phyloP scores from a whole-genome alignment of 2,329 filamentous ascomycete genomes.

The Graphilbum fragrans region DNA sequence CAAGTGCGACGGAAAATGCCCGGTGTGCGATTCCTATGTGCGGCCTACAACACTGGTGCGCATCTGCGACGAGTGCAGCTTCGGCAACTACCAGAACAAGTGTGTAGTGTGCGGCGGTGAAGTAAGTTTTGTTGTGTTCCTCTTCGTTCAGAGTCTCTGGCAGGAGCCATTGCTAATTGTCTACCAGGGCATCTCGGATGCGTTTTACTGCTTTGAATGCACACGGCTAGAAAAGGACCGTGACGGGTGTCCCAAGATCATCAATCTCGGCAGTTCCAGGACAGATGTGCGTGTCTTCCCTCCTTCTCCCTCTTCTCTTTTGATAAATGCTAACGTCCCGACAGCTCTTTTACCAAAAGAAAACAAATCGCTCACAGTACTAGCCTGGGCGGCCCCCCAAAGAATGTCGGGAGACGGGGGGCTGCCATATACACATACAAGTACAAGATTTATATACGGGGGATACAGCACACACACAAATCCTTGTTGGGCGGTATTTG shows the following conservation, averaged over 20 bases:
- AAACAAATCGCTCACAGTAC: constrained; percentile 49
- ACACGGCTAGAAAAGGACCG: constrained; percentile 93
- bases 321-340: constrained; percentile 3
- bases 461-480: no score
- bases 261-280: constrained; percentile 88
- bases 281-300: constrained; percentile 58
- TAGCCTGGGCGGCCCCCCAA: constrained; percentile 32
- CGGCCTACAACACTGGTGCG: constrained; percentile 92
- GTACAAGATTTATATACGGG: neutral
- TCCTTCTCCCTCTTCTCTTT: neutral
- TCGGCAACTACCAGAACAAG: constrained; percentile 99
- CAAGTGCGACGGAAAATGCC: constrained; percentile 99
- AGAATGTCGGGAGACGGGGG: neutral
- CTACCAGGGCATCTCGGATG: constrained; percentile 74
- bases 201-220: constrained; percentile 99
- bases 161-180: neutral
- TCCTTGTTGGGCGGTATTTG: no score
- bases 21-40: constrained; percentile 97
- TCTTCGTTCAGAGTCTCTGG: neutral
- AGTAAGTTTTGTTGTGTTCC: neutral
- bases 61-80: constrained; percentile 98
- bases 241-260: constrained; percentile 98
- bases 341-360: constrained; percentile 54
- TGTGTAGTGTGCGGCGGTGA: constrained; percentile 94
- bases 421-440: neutral